Evolutionary conservation across 179 eudicot genomes (phyloP).

Genomic region (Kewa caespitosa): DNA sequence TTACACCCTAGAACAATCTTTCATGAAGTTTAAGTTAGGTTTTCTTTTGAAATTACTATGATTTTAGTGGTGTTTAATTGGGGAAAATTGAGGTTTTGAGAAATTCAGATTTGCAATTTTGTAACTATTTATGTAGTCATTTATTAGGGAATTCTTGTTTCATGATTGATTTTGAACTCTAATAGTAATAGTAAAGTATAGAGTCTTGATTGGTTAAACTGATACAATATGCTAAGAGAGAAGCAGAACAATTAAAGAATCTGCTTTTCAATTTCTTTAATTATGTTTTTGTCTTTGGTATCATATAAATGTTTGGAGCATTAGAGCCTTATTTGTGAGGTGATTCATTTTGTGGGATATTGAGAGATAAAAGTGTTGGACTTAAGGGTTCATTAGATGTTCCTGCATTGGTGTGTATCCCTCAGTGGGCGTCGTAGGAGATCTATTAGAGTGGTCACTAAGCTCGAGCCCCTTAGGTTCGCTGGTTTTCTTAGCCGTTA

Average conservation of each 20-base stretch:
- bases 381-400: too few species aligned
- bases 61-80: background rate
- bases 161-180: background rate
- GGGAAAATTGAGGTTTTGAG: background rate
- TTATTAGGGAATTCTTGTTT: background rate
- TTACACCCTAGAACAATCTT: slow-evolving; percentile 16
- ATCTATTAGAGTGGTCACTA: too few species aligned
- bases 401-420: too few species aligned
- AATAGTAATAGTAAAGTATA: too few species aligned
- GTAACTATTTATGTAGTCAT: too few species aligned
- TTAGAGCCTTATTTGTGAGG: too few species aligned
- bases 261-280: background rate
- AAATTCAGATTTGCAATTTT: background rate
- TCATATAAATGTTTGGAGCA: background rate
- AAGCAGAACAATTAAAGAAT: too few species aligned
- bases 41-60: slow-evolving; percentile 10
- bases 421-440: too few species aligned
- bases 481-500: too few species aligned
- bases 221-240: background rate
- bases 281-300: background rate
- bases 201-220: background rate
- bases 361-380: too few species aligned
- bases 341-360: too few species aligned
- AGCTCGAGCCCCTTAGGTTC: too few species aligned
- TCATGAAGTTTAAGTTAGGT: background rate